A percentile compares a stretch with the other conserved stretches of the same genome.
These are phyloP conservation scores for Entophlyctis luteolus DNA, from an alignment of 192 early-diverging fungal genomes.

Conservation along the genomic window DNA sequence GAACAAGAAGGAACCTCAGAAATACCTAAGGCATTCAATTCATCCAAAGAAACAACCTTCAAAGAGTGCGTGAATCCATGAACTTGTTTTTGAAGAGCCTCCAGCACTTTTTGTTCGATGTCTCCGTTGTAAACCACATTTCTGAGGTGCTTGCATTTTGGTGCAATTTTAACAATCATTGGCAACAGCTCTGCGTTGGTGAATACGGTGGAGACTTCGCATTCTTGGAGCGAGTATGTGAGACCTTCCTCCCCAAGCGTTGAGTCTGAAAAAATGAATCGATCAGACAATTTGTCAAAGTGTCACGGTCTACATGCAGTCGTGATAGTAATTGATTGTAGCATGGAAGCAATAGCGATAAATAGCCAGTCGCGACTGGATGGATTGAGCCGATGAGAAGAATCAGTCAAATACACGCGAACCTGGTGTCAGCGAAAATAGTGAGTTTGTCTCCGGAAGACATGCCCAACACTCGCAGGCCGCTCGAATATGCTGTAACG, in stretches of 20 bases:
- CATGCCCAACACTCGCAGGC: slow-evolving; percentile 65
- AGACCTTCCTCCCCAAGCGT: slow-evolving; percentile 84
- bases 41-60: slow-evolving; percentile 61
- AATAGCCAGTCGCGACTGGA: slow-evolving; percentile 58
- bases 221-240: slow-evolving; percentile 77
- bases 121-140: slow-evolving; percentile 71
- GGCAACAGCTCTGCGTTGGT: slow-evolving; percentile 70
- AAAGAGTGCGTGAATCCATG: not conserved
- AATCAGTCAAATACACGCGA: not conserved
- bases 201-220: slow-evolving; percentile 66
- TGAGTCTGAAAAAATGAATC: slow-evolving; percentile 43
- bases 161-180: slow-evolving; percentile 57
- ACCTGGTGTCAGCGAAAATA: slow-evolving; percentile 41
- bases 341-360: slow-evolving; percentile 61
- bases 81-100: not conserved
- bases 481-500: slow-evolving; percentile 62
- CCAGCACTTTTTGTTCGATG: slow-evolving; percentile 31
- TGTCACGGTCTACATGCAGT: slow-evolving; percentile 60
- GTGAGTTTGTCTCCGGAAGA: slow-evolving; percentile 35
- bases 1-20: too few relatives aligned
- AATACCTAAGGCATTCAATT: too few relatives aligned
- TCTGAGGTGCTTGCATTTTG: slow-evolving; percentile 61
- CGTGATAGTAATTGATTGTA: slow-evolving; percentile 69
- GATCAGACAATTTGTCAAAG: not conserved
- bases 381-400: not conserved